Evolutionary conservation across 2,329 filamentous ascomycete species (phyloP).

Genomic region (Colletotrichum ledebouriae): DNA sequence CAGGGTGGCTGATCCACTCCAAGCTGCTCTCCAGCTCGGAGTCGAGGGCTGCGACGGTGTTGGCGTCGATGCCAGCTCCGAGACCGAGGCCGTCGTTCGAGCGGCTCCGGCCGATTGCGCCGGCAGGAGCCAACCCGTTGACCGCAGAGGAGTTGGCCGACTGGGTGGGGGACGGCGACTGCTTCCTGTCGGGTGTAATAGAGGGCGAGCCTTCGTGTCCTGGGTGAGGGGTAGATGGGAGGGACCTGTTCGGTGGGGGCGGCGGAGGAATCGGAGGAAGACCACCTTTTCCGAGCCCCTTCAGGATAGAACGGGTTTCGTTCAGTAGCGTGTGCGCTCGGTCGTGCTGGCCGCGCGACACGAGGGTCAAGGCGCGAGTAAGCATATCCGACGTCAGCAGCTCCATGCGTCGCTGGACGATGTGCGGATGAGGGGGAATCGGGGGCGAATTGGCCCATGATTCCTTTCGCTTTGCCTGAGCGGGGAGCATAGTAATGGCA

Average conservation of each 20-base stretch:
- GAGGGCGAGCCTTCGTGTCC: conserved; percentile 64
- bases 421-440: conserved; percentile 93
- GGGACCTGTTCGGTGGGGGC: conserved; percentile 55
- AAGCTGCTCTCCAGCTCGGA: conserved; percentile 89
- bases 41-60: conserved; percentile 88
- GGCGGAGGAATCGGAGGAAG: conserved; percentile 87
- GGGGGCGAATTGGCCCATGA: conserved; percentile 78
- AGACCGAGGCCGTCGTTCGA: conserved; percentile 71
- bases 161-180: conserved; percentile 56
- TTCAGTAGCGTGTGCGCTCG: conserved; percentile 91
- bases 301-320: conserved; percentile 94
- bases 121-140: conserved; percentile 58
- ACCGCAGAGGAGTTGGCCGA: conserved; percentile 64
- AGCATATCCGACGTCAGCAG: conserved; percentile 98
- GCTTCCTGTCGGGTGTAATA: conserved; percentile 59
- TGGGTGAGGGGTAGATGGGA: conserved; percentile 53
- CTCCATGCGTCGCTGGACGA: conserved; percentile 98
- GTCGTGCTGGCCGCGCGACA: conserved; percentile 92
- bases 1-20: conserved; percentile 98
- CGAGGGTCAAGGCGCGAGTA: conserved; percentile 89
- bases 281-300: conserved; percentile 94
- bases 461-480: conserved; percentile 71
- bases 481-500: conserved; percentile 94
- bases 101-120: conserved; percentile 63
- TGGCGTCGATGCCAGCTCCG: conserved; percentile 83